Evolutionary conservation across 495 filamentous ascomycete genomes (phyloP), one percentile per base, ranked within the genome.

Genomic region (Podospora didyma): DNA sequence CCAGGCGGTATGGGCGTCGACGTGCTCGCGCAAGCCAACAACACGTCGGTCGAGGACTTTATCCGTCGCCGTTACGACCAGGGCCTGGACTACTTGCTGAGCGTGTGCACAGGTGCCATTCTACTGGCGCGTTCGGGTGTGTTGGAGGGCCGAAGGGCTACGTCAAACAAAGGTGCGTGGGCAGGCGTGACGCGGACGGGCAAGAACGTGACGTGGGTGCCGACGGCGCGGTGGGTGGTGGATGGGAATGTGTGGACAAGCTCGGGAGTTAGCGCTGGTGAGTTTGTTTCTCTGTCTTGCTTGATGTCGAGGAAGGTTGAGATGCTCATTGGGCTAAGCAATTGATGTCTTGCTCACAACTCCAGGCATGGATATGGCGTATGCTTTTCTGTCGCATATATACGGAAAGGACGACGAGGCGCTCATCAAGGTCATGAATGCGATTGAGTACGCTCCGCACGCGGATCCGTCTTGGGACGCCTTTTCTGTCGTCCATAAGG

Each of bases 171-270:
- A 58, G 46, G 49, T 42, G 61, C 64, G 1, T 81, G 73, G 75
- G 59, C 51, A n/a, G 74, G 64, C 62, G 72, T 73, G 26, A 78
- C 66, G 12, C 52, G 63, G 4, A 62, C 75, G 22, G 68, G 77
- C 1, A 62, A 71, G 1, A 72, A 75, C 14, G 79, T 83, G 19
- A 53, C 77, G 0, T 90, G 86, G 87, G 72, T 87, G 2, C 65
- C 76, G 2, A 68, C 69, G 26, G 87, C 87, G 20, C 68, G 87
- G 51, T 89, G 86, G 87, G 80, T 85, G 1, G 59, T 66, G 4
- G 84, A 87, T 69, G 86, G 85, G 17, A 85, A 86, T 60, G 60
- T 88, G 0, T 90, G 86, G 86, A 87, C 82, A 10, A 63, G 61
- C 44, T 59, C 56, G 11, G 61, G 61, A 20, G 61, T 63, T 1